Percentiles rank a stretch among this genome's conserved stretches.
phyloP scores from a whole-genome alignment of 345 rosid species.

The Syzygium grande region DNA sequence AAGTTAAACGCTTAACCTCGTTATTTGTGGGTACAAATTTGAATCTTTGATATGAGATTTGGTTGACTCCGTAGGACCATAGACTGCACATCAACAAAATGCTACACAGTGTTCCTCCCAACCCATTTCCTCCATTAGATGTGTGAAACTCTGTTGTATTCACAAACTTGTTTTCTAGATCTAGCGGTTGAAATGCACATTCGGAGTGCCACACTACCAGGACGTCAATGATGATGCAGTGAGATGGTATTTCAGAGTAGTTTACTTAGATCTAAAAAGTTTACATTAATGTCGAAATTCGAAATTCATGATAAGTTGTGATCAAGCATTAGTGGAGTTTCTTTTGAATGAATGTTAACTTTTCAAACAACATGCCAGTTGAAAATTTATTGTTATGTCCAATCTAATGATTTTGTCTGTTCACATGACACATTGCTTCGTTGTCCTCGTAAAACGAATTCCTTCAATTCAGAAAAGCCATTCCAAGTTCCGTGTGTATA shows the following conservation, averaged over 20 bases:
- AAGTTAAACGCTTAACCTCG: background rate
- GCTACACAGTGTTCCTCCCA: too few relatives aligned
- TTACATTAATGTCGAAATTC: background rate
- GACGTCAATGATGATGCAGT: background rate
- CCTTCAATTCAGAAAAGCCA: background rate
- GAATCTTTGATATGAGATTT: too few relatives aligned
- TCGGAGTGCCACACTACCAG: background rate
- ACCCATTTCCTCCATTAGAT: background rate
- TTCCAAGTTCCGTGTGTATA: background rate
- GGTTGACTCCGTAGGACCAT: too few relatives aligned
- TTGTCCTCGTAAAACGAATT: background rate
- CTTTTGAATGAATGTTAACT: background rate
- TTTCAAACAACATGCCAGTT: background rate
- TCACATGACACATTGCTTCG: background rate
- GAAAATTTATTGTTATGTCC: background rate
- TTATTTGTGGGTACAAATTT: too few relatives aligned
- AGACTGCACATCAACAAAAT: too few relatives aligned
- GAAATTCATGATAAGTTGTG: background rate
- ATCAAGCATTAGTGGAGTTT: too few relatives aligned
- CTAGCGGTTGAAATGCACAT: background rate
- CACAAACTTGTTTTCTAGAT: background rate
- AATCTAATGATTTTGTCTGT: background rate
- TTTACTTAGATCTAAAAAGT: background rate
- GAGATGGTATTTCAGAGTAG: background rate
- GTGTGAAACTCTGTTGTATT: background rate